These are phyloP conservation scores for Lodderomyces oxycetoniae DNA, from an alignment of 1,139 yeast genomes.

Conservation along the genomic window DNA sequence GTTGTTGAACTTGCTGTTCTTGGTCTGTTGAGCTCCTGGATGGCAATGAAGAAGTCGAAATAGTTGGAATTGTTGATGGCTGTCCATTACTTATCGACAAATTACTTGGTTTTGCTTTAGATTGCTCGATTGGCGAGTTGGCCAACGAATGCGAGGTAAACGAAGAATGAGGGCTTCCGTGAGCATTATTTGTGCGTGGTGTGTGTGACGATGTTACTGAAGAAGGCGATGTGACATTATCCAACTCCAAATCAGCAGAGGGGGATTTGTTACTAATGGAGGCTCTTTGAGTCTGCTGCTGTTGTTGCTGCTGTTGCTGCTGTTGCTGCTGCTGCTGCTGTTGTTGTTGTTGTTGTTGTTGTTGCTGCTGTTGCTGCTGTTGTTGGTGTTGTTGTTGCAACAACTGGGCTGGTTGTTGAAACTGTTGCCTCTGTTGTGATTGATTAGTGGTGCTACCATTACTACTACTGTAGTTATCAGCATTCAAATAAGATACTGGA, in stretches of 20 bases:
- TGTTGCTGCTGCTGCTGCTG: conserved; percentile 5
- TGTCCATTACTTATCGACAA: conserved; percentile 2
- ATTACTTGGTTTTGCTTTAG: conserved; percentile 11
- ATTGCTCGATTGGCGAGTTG: conserved; percentile 29
- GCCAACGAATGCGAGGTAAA: conserved; percentile 37
- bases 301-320: conserved; percentile 3
- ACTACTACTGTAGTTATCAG: conserved; percentile 16
- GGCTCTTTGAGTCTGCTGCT: conserved; percentile 3
- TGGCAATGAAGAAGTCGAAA: conserved; percentile 6
- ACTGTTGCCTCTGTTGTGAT: conserved; percentile 6
- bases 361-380: conserved; percentile 2
- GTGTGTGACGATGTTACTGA: conserved; percentile 25
- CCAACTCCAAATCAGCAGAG: conserved; percentile 23
- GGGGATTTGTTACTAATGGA: conserved; percentile 8
- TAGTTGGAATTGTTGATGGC: conserved; percentile 2
- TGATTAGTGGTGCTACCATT: not conserved
- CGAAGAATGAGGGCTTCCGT: conserved; percentile 30
- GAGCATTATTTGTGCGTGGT: conserved; percentile 14
- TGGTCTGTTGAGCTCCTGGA: conserved; percentile 2
- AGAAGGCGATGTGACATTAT: conserved; percentile 27
- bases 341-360: conserved; percentile 3
- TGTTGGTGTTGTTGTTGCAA: conserved; percentile 1
- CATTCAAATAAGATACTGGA: conserved; percentile 44
- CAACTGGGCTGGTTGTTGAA: conserved; percentile 5
- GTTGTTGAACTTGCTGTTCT: conserved; percentile 2